Base-by-base conservation (phyloP, 345 rosid species). In the Pugionium dolabratum region DNA sequence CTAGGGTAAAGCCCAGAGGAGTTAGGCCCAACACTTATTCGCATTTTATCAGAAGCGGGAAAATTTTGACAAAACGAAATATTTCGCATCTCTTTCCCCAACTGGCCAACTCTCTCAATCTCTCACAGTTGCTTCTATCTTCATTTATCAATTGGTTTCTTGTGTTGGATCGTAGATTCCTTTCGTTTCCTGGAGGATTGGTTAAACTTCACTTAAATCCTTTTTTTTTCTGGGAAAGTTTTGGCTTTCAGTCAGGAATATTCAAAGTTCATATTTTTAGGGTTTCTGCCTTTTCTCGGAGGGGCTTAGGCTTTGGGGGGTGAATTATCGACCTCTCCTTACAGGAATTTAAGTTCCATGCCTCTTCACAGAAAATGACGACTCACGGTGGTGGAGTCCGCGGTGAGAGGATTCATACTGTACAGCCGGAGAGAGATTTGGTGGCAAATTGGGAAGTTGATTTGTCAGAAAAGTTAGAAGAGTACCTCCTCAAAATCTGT, bases 361-460 rank as follows among this genome's bases (percentile, higher is more conserved):
- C 46, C 34, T 31, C 31, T 54, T 67, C 28, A 26, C 28, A 7
- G 46, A 69, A 11, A 35, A 82, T 77, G 91, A 71, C 55, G 63
- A 69, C 35, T 64, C 59, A 56, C 66, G 59, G 66, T 34, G 81
- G 59, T 7, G 66, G 64, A 35, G 63, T 39, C 8, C 47, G 71
- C 9, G 60, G 61, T 36, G 83, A 75, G 50, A 82, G 54, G 72
- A 73, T 86, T 78, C 90, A 86, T 54, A 76, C 77, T 2, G 84
- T 95, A 18, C 93, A 85, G 43, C 93, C 97, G 28, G 91, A 85
- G 77, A 87, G 96, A 3, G 95, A 91, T 77, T 83, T 86, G 58
- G 86, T 81, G 59, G 91, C 99, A 26, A 95, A 95, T 68, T 91
- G 97, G 96, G 95, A 88, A 49, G 96, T 95, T 11, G 84, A 91